phyloP scores from a whole-genome alignment of 2,329 filamentous ascomycete species.

The Cladosporium oxysporum region DNA sequence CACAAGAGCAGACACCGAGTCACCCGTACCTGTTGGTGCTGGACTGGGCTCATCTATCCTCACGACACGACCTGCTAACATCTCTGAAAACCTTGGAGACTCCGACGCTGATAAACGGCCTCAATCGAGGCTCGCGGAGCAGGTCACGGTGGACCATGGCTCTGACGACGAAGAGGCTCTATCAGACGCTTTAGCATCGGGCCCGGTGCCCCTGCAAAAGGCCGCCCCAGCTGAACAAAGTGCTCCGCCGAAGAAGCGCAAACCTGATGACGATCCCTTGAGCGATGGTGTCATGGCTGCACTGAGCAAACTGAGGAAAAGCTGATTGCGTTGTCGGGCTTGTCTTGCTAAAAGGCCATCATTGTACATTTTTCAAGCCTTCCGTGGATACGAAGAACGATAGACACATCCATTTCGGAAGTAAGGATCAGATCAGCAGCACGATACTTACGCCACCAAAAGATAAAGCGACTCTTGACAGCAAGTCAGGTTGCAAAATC shows the following conservation, averaged over 20 bases:
- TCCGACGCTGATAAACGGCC: conserved; percentile 42
- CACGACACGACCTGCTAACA: not conserved
- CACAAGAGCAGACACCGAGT: conserved; percentile 28
- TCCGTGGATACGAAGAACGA: not conserved
- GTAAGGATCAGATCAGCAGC: not conserved
- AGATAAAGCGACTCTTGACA: not conserved
- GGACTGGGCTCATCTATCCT: conserved; percentile 14
- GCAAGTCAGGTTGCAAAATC: not conserved
- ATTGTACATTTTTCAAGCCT: not conserved
- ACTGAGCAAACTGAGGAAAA: conserved; percentile 54
- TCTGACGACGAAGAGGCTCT: conserved; percentile 44
- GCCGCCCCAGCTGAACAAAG: conserved; percentile 41
- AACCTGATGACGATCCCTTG: conserved; percentile 47
- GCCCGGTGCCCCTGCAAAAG: conserved; percentile 14
- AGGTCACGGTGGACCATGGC: conserved; percentile 32
- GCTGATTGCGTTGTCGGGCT: not conserved
- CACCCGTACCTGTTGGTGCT: conserved; percentile 11
- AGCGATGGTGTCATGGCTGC: conserved; percentile 62
- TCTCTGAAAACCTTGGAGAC: conserved; percentile 13
- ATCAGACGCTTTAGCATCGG: not conserved
- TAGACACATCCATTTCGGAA: not conserved
- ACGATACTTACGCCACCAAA: not conserved
- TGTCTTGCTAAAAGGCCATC: not conserved
- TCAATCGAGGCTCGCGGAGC: conserved; percentile 38
- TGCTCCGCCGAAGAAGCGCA: conserved; percentile 36